A percentile compares a stretch with the other conserved stretches of the same genome.
Conservation (phyloP, 768 basidiomycete species). For the Trichaptum fuscoviolaceum region DNA sequence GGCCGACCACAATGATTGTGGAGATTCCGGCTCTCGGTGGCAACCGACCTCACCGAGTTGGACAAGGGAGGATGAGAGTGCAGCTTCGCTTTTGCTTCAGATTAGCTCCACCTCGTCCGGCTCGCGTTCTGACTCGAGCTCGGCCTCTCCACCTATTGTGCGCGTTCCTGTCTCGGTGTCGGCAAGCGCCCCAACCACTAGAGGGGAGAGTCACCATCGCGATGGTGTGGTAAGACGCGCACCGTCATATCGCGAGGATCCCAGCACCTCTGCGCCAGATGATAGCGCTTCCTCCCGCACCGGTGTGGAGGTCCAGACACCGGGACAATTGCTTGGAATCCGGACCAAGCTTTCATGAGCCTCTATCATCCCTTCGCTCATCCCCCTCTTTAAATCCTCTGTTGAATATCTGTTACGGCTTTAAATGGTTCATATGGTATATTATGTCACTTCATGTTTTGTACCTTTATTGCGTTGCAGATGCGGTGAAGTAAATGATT, state of each 20-base stretch:
- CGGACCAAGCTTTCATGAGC: not conserved
- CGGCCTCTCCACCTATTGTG: constrained; percentile 1
- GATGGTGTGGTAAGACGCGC: too few relatives aligned
- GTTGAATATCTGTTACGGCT: not conserved
- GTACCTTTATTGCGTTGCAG: too few relatives aligned
- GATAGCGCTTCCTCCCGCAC: not conserved
- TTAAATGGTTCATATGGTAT: not conserved
- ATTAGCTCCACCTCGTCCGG: constrained; percentile 36
- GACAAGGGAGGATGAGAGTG: constrained; percentile 65
- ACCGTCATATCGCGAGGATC: not conserved
- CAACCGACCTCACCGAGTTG: constrained; percentile 15
- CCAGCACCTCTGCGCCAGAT: not conserved
- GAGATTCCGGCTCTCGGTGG: constrained; percentile 12
- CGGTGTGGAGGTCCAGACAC: constrained; percentile 22
- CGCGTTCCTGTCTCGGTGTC: not conserved
- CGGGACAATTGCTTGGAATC: constrained; percentile 28
- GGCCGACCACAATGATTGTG: constrained; percentile 10
- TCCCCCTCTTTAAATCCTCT: not conserved
- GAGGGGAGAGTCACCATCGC: too few relatives aligned
- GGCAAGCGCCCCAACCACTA: not conserved
- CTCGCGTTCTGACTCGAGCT: constrained; percentile 5
- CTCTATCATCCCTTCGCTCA: not conserved
- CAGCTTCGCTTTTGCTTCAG: constrained; percentile 61
- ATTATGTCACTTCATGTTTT: too few relatives aligned
- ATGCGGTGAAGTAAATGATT: too few relatives aligned